Evolutionary conservation across 495 filamentous ascomycete genomes (phyloP), one percentile per base, ranked within the genome.

Genomic region (Recurvomyces mirabilis): DNA sequence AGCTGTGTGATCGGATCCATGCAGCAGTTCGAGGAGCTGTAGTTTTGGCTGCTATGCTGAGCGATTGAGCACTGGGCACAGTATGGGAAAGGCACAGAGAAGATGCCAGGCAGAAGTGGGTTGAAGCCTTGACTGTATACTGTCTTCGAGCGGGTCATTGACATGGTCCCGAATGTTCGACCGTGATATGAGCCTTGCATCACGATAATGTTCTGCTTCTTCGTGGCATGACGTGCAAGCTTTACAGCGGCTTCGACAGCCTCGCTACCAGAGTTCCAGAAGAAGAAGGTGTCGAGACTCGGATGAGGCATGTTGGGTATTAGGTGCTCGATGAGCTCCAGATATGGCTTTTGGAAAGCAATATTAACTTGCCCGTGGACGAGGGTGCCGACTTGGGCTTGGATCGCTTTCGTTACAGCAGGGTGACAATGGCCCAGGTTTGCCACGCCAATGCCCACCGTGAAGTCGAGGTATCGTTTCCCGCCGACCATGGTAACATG

Each of bases 1-100:
- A 46, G 33, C 23, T 46, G 43, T 19, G 33, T 36, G 17, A 36
- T 36, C 7, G 33, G 33, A 17, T 36, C 33, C 33, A 36, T 36
- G 33, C 33, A 36, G 33, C 33, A 36, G 15, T 36, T 36, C 17
- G 7, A 7, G 15, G 33, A 19, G 33, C 15, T 36, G 15, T 36
- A 19, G 17, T 17, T 17, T 19, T 36, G 9, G 17, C 15, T 17
- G 15, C 33, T 36, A 17, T 36, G 33, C 33, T 36, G 33, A 36
- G 33, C 33, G 33, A 36, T 36, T 17, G 32, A 29, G 26, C 26
- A 29, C n/a, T 29, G 26, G 26, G 26, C 26, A 29, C 26, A 29
- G n/a, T 29, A 29, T 29, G 26, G 26, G 26, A 29, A 29, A 7
- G 26, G 26, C 26, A 29, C 26, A 7, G 26, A 29, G 26, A 29